These are phyloP conservation scores for Bauhinia variegata DNA, from an alignment of 306 rosid species.

Conservation along the genomic window DNA sequence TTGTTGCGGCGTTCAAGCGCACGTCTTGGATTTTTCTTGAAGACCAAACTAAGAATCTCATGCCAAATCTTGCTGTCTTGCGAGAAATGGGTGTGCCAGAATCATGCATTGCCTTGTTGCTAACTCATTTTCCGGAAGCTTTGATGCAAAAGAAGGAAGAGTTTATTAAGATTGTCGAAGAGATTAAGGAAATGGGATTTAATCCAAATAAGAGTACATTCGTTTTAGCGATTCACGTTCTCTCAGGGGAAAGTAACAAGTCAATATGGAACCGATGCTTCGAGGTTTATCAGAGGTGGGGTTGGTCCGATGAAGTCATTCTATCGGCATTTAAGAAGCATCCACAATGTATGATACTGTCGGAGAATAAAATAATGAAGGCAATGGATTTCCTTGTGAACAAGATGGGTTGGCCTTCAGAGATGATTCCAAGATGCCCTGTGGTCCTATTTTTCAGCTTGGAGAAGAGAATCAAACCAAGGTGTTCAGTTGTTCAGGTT, in stretches of 20 bases:
- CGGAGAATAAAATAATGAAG: slow-evolving; percentile 36
- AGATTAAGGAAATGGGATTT: slow-evolving; percentile 37
- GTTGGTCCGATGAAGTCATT: slow-evolving; percentile 35
- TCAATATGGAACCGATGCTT: slow-evolving; percentile 27
- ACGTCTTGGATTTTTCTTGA: slow-evolving; percentile 33
- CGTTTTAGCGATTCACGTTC: slow-evolving; percentile 27
- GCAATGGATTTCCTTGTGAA: slow-evolving; percentile 36
- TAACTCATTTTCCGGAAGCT: slow-evolving; percentile 35
- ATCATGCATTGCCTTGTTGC: slow-evolving; percentile 32
- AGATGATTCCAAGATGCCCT: slow-evolving; percentile 33
- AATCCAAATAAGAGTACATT: slow-evolving; percentile 30
- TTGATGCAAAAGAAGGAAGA: slow-evolving; percentile 30
- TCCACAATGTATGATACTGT: slow-evolving; percentile 32
- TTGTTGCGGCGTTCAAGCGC: slow-evolving; percentile 34
- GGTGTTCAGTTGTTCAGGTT: slow-evolving; percentile 31
- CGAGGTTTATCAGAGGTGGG: slow-evolving; percentile 38
- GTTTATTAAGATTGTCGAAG: slow-evolving; percentile 5
- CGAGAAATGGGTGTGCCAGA: slow-evolving; percentile 26
- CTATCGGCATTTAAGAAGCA: slow-evolving; percentile 35
- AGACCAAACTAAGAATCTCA: slow-evolving; percentile 29
- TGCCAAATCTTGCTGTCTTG: slow-evolving; percentile 31
- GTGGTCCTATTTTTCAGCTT: slow-evolving; percentile 35
- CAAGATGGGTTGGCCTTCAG: slow-evolving; percentile 37
- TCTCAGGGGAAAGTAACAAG: slow-evolving; percentile 22
- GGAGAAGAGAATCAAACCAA: slow-evolving; percentile 37